Conservation (phyloP, 1,284 basidiomycete species). For the Taiwanofungus camphoratus region DNA sequence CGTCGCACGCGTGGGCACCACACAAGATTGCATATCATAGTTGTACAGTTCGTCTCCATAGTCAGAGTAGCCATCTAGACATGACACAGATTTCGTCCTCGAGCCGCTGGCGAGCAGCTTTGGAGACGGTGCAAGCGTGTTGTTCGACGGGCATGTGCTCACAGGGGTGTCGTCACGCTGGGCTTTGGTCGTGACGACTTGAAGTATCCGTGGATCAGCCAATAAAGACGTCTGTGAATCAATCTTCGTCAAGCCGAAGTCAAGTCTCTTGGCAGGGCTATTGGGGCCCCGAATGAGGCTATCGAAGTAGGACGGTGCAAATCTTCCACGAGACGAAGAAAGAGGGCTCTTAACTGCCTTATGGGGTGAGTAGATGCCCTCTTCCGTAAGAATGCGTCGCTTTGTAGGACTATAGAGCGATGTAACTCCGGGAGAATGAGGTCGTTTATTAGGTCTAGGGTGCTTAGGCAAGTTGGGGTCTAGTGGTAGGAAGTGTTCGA, state of each 20-base stretch:
- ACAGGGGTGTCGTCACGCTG: not conserved
- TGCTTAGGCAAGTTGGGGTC: slow-evolving; percentile 17
- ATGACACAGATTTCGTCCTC: not conserved
- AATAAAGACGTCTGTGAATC: not conserved
- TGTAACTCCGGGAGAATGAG: slow-evolving; percentile 46
- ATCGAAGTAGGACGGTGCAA: slow-evolving; percentile 24
- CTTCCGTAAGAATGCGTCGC: slow-evolving; percentile 57
- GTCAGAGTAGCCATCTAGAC: not conserved
- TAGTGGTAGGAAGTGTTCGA: slow-evolving; percentile 41
- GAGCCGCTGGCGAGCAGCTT: not conserved
- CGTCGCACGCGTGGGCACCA: slow-evolving; percentile 19
- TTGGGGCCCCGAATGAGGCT: slow-evolving; percentile 29
- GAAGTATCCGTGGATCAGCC: not conserved
- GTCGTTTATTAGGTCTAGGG: slow-evolving; percentile 40
- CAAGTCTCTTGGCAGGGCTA: slow-evolving; percentile 43
- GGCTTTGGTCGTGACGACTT: not conserved
- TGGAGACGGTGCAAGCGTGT: not conserved
- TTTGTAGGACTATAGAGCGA: slow-evolving; percentile 55
- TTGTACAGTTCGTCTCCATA: not conserved
- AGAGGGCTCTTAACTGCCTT: slow-evolving; percentile 34
- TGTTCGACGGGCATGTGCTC: not conserved
- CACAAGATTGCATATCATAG: not conserved
- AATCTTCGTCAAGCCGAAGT: slow-evolving; percentile 34
- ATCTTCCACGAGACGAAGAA: slow-evolving; percentile 19
- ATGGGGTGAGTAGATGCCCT: slow-evolving; percentile 41